These are phyloP conservation scores for Penicillium sp. DNA, from an alignment of 2,329 filamentous ascomycete species.

Conservation along the genomic window DNA sequence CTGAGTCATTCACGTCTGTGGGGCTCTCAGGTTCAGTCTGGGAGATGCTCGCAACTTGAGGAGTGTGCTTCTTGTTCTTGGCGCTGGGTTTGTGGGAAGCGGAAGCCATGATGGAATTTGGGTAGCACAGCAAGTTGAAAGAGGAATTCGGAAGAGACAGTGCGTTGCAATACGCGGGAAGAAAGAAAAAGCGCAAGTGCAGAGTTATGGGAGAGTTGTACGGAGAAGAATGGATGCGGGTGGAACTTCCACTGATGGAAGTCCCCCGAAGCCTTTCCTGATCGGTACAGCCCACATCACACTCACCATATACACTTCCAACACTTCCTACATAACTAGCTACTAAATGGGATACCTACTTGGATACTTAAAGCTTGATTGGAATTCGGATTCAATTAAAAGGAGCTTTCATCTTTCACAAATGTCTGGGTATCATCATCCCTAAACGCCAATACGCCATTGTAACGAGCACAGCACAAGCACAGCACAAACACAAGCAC, in stretches of 20 bases:
- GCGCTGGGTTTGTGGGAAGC: slow-evolving; percentile 62
- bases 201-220: slow-evolving; percentile 8
- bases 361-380: no score
- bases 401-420: not conserved
- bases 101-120: slow-evolving; percentile 57
- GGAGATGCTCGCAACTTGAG: slow-evolving; percentile 39
- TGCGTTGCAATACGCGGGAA: slow-evolving; percentile 11
- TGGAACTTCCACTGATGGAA: slow-evolving; percentile 19
- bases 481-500: not conserved
- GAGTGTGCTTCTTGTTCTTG: slow-evolving; percentile 63
- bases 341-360: not conserved
- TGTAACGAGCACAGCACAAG: not conserved
- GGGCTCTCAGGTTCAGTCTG: slow-evolving; percentile 32
- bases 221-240: slow-evolving; percentile 31
- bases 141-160: slow-evolving; percentile 2
- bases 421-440: slow-evolving; percentile 15
- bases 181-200: slow-evolving; percentile 4
- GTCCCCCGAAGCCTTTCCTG: slow-evolving; percentile 30
- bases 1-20: slow-evolving; percentile 58
- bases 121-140: slow-evolving; percentile 17
- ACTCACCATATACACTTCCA: not conserved
- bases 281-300: slow-evolving; percentile 18
- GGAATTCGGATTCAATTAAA: not conserved
- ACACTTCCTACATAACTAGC: not conserved
- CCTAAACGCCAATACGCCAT: slow-evolving; percentile 13